Conservation (phyloP, 768 basidiomycete species). For the Amanita exitialis region DNA sequence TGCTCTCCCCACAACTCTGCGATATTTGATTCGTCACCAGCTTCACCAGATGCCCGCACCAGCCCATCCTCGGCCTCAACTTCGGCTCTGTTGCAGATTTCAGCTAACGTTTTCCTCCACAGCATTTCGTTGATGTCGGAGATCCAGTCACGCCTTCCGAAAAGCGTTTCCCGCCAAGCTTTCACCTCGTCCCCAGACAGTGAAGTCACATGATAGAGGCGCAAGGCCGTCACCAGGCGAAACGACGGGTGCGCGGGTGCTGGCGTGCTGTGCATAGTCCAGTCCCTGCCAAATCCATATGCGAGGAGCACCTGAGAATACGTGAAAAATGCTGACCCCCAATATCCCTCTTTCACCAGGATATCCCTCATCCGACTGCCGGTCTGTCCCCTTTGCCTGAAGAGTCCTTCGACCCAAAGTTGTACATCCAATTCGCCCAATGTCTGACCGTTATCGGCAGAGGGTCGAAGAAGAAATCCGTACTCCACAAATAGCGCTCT, state of each 20-base stretch:
- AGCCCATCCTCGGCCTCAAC: conserved; percentile 7
- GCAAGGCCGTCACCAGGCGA: conserved; percentile 62
- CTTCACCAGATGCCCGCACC: conserved; percentile 9
- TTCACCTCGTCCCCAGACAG: conserved; percentile 15
- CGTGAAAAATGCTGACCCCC: conserved; percentile 49
- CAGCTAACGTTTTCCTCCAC: conserved; percentile 14
- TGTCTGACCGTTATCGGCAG: conserved; percentile 18
- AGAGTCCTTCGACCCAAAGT: conserved; percentile 36
- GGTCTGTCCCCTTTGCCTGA: conserved; percentile 29
- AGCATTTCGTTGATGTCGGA: conserved; percentile 3
- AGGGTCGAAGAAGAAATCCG: conserved; percentile 57
- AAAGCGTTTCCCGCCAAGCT: conserved; percentile 33
- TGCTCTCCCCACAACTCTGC: conserved; percentile 54
- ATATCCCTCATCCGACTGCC: conserved; percentile 38
- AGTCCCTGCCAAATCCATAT: conserved; percentile 42
- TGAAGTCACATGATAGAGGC: conserved; percentile 44
- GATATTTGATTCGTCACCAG: conserved; percentile 23
- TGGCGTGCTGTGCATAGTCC: conserved; percentile 61
- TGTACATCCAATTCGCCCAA: conserved; percentile 58
- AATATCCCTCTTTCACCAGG: conserved; percentile 63
- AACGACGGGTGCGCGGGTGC: conserved; percentile 68
- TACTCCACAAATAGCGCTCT: conserved; percentile 79
- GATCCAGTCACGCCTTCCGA: conserved; percentile 24
- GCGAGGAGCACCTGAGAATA: conserved; percentile 1
- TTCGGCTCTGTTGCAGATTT: conserved; percentile 18